Base-by-base conservation (phyloP, 106 monocot genomes). In the Ottelia alismoides region DNA sequence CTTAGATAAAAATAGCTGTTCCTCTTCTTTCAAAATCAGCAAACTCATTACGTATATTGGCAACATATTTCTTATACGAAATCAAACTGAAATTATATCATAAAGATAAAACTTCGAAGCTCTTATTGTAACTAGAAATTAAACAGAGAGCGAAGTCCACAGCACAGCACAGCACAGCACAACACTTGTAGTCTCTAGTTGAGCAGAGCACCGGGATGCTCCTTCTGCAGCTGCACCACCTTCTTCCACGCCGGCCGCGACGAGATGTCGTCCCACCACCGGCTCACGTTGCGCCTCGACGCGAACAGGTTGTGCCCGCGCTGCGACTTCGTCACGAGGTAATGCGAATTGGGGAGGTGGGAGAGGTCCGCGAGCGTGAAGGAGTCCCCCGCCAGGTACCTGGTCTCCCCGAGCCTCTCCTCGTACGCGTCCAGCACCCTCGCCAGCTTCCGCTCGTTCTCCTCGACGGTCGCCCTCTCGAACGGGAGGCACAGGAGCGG, bases 361-460 rank as follows among this genome's bases (percentile, higher is more conserved):
- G 62, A 62, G 22, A 62, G 62, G 50, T 62, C 62, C 22, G 62
- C 62, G 3, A 62, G 62, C 2, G 62, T 62, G 62, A 62, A 62
- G 12, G 49, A 29, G 14, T 62, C 49, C 3, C 62, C 62, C 4
- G 49, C 62, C 22, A 62, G 28, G 49, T 29, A 62, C 30, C 22
- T 22, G 2, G 30, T 62, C 51, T 62, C 49, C 1, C 50, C 62
- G 22, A 62, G 62, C 51, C 32, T 50, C 49, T 31, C 28, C 9
- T 62, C 62, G 22, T 62, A 62, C 2, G 20, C 28, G 30, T 62
- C 62, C 20, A 62, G 62, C 3, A 62, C 29, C 29, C 50, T 20
- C 2, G 4, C 25, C 4, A 62, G 50, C 62, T 30, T 50, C 21
- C 14, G 27, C 49, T 51, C 45, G 44, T 14, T 59, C 27, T 46